Percentiles rank a stretch among this genome's conserved stretches.
phyloP scores from a whole-genome alignment of 345 rosid genomes.

The Hirschfeldia incana region DNA sequence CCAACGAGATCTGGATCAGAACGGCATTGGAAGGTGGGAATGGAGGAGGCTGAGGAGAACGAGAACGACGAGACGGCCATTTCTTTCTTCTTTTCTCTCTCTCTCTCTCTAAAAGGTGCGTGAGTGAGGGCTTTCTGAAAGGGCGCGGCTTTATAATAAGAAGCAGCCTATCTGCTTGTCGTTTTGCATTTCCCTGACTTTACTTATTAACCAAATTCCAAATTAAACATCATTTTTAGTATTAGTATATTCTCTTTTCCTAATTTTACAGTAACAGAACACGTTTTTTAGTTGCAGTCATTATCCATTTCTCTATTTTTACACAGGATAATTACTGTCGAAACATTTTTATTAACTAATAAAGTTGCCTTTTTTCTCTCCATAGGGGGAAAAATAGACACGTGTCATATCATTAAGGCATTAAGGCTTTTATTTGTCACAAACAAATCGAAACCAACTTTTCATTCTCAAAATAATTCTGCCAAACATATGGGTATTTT shows the following conservation, averaged over 20 bases:
- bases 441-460: too few relatives aligned
- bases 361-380: too few relatives aligned
- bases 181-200: conserved; percentile 25
- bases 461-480: too few relatives aligned
- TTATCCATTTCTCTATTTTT: neutral
- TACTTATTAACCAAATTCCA: neutral
- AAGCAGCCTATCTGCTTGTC: conserved; percentile 23
- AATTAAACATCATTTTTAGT: neutral
- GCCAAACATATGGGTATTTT: too few relatives aligned
- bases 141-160: conserved; percentile 18
- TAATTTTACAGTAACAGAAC: conserved; percentile 17
- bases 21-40: conserved; percentile 65
- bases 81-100: neutral
- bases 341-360: neutral
- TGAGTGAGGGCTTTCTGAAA: conserved; percentile 13
- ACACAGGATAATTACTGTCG: neutral
- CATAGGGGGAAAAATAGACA: too few relatives aligned
- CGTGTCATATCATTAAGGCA: too few relatives aligned
- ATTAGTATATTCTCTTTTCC: neutral
- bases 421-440: too few relatives aligned
- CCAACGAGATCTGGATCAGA: conserved; percentile 66
- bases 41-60: conserved; percentile 32
- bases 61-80: conserved; percentile 61
- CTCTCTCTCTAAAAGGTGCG: conserved; percentile 17
- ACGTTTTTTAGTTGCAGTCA: neutral